Evolutionary conservation across 495 filamentous ascomycete genomes (phyloP).

Genomic region (Cudoniella acicularis): DNA sequence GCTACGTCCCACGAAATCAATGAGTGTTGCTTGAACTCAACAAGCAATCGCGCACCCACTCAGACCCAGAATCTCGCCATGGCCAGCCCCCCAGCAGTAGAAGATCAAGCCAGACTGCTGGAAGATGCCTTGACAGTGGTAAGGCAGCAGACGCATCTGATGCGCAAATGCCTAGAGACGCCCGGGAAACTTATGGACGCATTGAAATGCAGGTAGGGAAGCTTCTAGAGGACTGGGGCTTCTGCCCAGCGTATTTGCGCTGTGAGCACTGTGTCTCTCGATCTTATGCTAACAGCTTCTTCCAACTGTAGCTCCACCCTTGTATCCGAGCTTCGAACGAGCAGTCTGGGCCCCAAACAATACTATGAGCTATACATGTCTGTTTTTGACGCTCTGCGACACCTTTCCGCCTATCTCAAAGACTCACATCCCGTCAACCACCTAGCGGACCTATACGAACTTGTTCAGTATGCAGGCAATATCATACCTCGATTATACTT

Average conservation of each 20-base stretch:
- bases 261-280: not conserved
- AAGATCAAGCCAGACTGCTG: constrained; percentile 91
- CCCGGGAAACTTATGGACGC: constrained; percentile 99
- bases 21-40: constrained; percentile 20
- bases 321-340: constrained; percentile 94
- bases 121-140: constrained; percentile 96
- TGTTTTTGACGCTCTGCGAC: constrained; percentile 95
- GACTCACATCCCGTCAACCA: constrained; percentile 98
- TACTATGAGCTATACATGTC: constrained; percentile 99
- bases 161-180: constrained; percentile 96
- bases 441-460: constrained; percentile 95
- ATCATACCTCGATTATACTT: constrained; percentile 95
- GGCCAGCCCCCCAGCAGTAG: constrained; percentile 63
- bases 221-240: not conserved
- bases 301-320: constrained; percentile 73
- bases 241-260: constrained; percentile 1
- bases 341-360: constrained; percentile 92
- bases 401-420: constrained; percentile 92
- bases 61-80: constrained; percentile 26
- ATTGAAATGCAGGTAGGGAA: constrained; percentile 90
- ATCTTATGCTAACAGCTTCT: constrained; percentile 20
- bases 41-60: constrained; percentile 12
- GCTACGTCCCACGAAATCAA: constrained; percentile 18
- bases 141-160: constrained; percentile 89
- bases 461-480: constrained; percentile 98